Evolutionary conservation across 192 early-diverging fungal species (phyloP).

Genomic region (Coemansia sp.): DNA sequence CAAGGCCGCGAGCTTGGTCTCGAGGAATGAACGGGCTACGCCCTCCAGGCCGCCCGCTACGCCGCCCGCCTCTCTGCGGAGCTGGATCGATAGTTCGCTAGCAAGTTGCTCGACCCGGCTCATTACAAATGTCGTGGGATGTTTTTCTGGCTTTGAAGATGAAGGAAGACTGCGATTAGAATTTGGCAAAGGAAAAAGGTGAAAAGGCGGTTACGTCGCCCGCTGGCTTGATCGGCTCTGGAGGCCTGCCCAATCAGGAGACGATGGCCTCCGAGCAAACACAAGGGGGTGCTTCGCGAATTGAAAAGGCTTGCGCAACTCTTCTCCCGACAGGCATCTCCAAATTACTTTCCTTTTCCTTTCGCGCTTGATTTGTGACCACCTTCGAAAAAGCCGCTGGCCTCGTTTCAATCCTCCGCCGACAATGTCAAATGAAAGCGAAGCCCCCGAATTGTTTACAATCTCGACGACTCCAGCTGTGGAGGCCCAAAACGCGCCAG

Average conservation of each 20-base stretch:
- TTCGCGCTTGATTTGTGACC: neutral
- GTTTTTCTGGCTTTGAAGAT: neutral
- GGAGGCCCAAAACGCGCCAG: neutral
- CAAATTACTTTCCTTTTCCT: constrained; percentile 4
- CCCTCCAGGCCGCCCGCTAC: constrained; percentile 8
- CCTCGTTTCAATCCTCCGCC: neutral
- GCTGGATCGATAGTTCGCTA: constrained; percentile 22
- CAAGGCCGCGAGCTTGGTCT: constrained; percentile 7
- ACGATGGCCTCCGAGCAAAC: too few relatives aligned
- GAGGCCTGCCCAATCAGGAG: too few relatives aligned
- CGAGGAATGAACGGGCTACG: constrained; percentile 2
- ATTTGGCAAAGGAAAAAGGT: neutral
- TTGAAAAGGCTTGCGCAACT: too few relatives aligned
- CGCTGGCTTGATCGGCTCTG: too few relatives aligned
- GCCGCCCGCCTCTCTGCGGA: constrained; percentile 26
- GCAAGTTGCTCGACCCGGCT: constrained; percentile 21
- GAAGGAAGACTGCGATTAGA: neutral
- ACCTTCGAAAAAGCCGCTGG: neutral
- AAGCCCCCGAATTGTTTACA: neutral
- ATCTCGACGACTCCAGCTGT: constrained; percentile 12
- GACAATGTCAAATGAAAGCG: constrained; percentile 19
- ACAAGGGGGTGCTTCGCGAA: too few relatives aligned
- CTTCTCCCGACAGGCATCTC: too few relatives aligned
- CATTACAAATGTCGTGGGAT: neutral
- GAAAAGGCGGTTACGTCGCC: too few relatives aligned